Evolutionary conservation across 345 rosid genomes (phyloP), one percentile per base, ranked within the genome.

Genomic region (Pistacia integerrima): DNA sequence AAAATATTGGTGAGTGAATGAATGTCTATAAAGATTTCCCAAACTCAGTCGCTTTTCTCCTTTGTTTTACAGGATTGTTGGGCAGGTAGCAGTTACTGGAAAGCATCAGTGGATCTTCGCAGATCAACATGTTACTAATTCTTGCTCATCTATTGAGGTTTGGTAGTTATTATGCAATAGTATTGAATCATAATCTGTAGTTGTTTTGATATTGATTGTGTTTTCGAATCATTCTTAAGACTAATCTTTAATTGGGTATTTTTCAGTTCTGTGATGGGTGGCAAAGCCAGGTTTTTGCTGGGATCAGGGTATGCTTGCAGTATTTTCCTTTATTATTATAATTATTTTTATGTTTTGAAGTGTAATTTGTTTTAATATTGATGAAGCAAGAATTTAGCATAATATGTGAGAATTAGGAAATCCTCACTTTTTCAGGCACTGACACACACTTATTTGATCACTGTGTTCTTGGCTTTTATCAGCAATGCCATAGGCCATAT

Each of bases 11-110:
- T 41, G 46, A 41, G 46, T 25, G 11, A 9, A n/a, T 17, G 9
- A 18, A 13, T 52, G 16, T 55, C 54, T 55, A 14, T 25, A 10
- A 44, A 54, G 51, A n/a, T 55, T 9, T 20, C 6, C 5, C 30
- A 52, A 33, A 64, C 61, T 30, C 16, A 12, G 25, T 62, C 51
- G 41, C 52, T 28, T 61, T 80, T 4, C 12, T 77, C 48, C 11
- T 56, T 85, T 74, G 80, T 73, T 82, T 52, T 70, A 74, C 89
- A 94, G 98, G 84, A 87, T 89, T 80, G 89, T 94, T 77, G 97
- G 98, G 75, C 87, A 91, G 82, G 97, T 93, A 46, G 97, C 98
- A 6, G 86, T 84, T 76, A 86, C 92, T 70, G 97, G 98, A 75
- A 88, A 78, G 77, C 87, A 91, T 80, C 85, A 83, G 77, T 94